Base-by-base conservation (phyloP, 371 early-diverging fungal genomes). In the Pancytospora epiphaga region DNA sequence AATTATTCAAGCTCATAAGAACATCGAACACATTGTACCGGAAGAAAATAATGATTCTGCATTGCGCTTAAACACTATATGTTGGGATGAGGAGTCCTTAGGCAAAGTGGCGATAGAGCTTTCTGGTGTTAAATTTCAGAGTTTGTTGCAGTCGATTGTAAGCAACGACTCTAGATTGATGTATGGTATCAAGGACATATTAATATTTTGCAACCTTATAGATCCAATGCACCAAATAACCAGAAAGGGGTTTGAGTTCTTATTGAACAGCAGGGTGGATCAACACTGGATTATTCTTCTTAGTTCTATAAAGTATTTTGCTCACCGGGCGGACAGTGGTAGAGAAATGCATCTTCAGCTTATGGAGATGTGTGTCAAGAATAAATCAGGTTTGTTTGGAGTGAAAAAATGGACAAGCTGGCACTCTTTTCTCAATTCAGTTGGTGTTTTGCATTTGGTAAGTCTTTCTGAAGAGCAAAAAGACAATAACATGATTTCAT, bases 161-260 rank as follows among this genome's bases (percentile, higher is more conserved):
- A 63, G 25, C 29, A 69, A 75, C 6, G 38, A 15, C 29, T 61
- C 22, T 18, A 62, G 40, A 0, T 4, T 38, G 1, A 22, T 22
- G 18, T 49, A 39, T 63, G 66, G 57, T 9, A 19, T 66, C 30
- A 1, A 37, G 12, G 66, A 75, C 12, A 62, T 75, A 22, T 68
- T 77, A 27, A 69, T 74, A 60, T 66, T 58, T 34, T 58, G 66
- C 25, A 69, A 66, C 3, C 62, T 69, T 0, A 70, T 79, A 40
- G 66, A 77, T 33, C 63, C 32, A 19, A 40, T 63, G 6, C 39
- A 58, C 27, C 66, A 76, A 38, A 79, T 82, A 19, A 81, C 83
- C 3, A 73, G 79, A 66, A 76, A 67, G 58, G 83, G 83, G 34
- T 80, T 83, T 72, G 80, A 80, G 52, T 83, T 83, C 74, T 67